phyloP scores from a whole-genome alignment of 2,329 filamentous ascomycete species.

The Cladosporium phlei region DNA sequence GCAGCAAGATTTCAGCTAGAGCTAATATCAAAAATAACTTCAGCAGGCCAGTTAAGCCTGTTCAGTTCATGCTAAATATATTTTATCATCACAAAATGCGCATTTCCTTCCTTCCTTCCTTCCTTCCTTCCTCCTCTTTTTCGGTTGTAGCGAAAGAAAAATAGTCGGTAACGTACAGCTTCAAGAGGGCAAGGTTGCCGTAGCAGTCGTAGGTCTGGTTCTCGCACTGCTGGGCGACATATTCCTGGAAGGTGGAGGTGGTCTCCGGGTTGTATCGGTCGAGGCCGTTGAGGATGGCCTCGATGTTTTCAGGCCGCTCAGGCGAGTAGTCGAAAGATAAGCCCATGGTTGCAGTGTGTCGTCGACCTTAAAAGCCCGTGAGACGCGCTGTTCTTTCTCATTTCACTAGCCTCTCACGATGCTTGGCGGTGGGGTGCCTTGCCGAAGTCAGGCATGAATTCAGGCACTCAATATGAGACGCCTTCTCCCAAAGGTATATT shows the following conservation, averaged over 20 bases:
- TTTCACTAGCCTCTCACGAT: too few relatives aligned
- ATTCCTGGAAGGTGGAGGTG: constrained; percentile 86
- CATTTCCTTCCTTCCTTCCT: constrained; percentile 62
- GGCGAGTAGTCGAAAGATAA: constrained; percentile 83
- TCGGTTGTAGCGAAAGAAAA: background rate
- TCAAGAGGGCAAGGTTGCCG: constrained; percentile 90
- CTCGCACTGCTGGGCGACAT: constrained; percentile 92
- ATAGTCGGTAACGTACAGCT: constrained; percentile 70
- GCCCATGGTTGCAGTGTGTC: constrained; percentile 36
- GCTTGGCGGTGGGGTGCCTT: too few relatives aligned
- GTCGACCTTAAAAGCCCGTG: too few relatives aligned
- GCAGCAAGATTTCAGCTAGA: constrained; percentile 60
- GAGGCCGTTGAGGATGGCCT: constrained; percentile 89
- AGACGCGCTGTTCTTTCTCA: too few relatives aligned
- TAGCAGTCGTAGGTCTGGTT: constrained; percentile 92
- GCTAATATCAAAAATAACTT: constrained; percentile 64
- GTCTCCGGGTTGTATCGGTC: constrained; percentile 99
- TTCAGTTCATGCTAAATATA: constrained; percentile 98
- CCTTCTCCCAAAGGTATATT: too few relatives aligned
- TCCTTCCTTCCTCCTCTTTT: constrained; percentile 61
- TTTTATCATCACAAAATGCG: constrained; percentile 63
- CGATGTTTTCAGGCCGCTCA: constrained; percentile 87
- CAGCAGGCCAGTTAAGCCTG: constrained; percentile 52
- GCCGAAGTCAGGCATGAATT: too few relatives aligned
- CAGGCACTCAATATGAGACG: too few relatives aligned